These are phyloP conservation scores for Cetraspora pellucida DNA, from an alignment of 192 early-diverging fungal species.

Conservation along the genomic window DNA sequence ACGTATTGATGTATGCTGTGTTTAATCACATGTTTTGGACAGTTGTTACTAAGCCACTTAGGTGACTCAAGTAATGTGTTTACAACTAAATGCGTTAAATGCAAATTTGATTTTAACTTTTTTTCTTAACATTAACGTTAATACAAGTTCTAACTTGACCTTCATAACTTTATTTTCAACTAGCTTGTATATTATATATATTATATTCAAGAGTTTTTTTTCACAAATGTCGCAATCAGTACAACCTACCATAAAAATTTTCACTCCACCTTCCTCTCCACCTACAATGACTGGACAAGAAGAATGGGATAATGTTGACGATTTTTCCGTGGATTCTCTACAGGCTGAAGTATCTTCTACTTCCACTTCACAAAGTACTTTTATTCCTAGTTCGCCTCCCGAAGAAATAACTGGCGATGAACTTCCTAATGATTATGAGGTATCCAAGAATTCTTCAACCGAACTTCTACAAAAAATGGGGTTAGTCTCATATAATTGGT, in stretches of 20 bases:
- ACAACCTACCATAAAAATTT: slow-evolving; percentile 20
- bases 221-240: not conserved
- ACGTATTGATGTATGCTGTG: too few species aligned
- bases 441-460: slow-evolving; percentile 4
- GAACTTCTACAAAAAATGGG: slow-evolving; percentile 33
- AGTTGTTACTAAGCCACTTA: too few species aligned
- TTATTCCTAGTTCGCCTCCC: slow-evolving; percentile 23
- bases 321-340: slow-evolving; percentile 29
- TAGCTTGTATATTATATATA: too few species aligned
- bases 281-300: slow-evolving; percentile 19
- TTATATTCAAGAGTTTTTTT: too few species aligned
- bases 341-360: slow-evolving; percentile 25
- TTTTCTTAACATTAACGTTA: too few species aligned
- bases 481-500: slow-evolving; percentile 19
- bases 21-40: too few species aligned
- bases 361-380: slow-evolving; percentile 23
- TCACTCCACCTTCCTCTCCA: slow-evolving; percentile 18
- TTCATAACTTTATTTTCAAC: too few species aligned
- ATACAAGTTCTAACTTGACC: too few species aligned
- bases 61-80: too few species aligned
- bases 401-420: slow-evolving; percentile 30
- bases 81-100: too few species aligned
- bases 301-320: slow-evolving; percentile 32
- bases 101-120: too few species aligned
- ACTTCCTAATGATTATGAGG: slow-evolving; percentile 13